Percentiles rank a stretch among this genome's conserved stretches.
These are phyloP conservation scores for Nitzschia inconspicua DNA, from an alignment of 108 stramenopile genomes.

Conservation along the genomic window DNA sequence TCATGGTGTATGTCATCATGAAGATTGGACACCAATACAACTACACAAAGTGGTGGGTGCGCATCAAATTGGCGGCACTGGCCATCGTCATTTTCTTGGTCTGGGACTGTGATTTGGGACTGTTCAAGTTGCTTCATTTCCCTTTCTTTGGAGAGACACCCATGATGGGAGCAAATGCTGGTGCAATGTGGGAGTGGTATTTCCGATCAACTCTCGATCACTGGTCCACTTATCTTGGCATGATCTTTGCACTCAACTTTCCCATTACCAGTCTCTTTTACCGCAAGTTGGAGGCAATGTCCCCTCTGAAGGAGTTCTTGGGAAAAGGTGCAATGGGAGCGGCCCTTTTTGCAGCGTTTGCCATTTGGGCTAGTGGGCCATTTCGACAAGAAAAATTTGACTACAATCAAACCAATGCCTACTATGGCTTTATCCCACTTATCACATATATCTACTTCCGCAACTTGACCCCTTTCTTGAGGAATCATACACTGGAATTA, in stretches of 20 bases:
- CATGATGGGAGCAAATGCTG: conserved; percentile 74
- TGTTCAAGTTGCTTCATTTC: conserved; percentile 76
- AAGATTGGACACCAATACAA: conserved; percentile 65
- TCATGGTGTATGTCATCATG: conserved; percentile 94
- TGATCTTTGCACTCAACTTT: conserved; percentile 92
- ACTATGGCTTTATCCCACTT: conserved; percentile 93
- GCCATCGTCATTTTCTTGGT: conserved; percentile 82
- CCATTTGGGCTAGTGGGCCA: conserved; percentile 74
- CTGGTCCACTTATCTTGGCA: conserved; percentile 94
- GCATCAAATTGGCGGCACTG: conserved; percentile 76
- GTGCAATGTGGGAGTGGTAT: conserved; percentile 96
- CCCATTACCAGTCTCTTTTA: conserved; percentile 86
- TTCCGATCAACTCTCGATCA: conserved; percentile 94
- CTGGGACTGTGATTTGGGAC: conserved; percentile 81
- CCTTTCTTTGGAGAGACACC: conserved; percentile 78
- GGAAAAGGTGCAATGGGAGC: conserved; percentile 54
- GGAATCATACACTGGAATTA: conserved; percentile 78
- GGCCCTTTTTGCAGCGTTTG: conserved; percentile 52
- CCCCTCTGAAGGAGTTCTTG: conserved; percentile 7
- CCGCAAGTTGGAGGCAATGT: conserved; percentile 79
- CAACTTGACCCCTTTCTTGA: conserved; percentile 84
- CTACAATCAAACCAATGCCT: conserved; percentile 96
- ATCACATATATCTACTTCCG: conserved; percentile 91
- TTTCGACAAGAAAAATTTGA: conserved; percentile 72
- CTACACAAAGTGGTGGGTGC: conserved; percentile 87